Evolutionary conservation across 208 protist genomes (phyloP), one percentile per base, ranked within the genome.

Genomic region (Acanthamoeba lenticulata): DNA sequence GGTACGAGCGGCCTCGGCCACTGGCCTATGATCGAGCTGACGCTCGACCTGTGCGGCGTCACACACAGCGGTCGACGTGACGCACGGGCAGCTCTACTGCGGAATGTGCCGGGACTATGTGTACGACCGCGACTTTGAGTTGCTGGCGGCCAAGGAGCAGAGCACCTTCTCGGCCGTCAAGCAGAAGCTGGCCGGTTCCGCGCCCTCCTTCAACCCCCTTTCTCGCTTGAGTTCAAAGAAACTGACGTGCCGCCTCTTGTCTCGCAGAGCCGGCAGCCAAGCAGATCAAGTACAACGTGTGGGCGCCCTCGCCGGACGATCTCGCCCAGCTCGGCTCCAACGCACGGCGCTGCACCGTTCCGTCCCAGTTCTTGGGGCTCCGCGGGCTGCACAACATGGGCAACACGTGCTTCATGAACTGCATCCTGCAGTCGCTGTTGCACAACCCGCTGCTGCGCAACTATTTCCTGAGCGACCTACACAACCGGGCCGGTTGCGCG

Each of bases 381-480:
- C 94, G 97, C 47, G 97, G 97, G 29, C 62, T 98, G 40, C 88
- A 97, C 77, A 98, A 98, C 86, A 57, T 98, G 15, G 97, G 97
- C 45, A 98, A 98, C 90, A 98, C 97, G 81, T 98, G 97, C 77
- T 98, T 98, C 94, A 97, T 98, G 97, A 98, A 97, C 85, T 96
- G 93, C 90, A 95, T 98, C 21, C 74, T 98, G 38, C 97, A 98
- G 93, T 95, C 95, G 13, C 86, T 98, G 27, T 24, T 96, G 24
- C 96, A 97, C 93, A 98, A 97, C 90, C 96, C 97, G 45, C 52
- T 97, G 27, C 40, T 98, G 9, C 47, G 97, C 38, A 97, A 98
- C 47, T 98, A 97, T 74, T 98, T 98, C 47, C 88, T 98, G 27
- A 95, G 74, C 77, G 97, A 98, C 93, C 40, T 90, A 36, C 97